Evolutionary conservation across 495 filamentous ascomycete genomes (phyloP), one percentile per base, ranked within the genome.

Genomic region (Penicillium coprophilum): DNA sequence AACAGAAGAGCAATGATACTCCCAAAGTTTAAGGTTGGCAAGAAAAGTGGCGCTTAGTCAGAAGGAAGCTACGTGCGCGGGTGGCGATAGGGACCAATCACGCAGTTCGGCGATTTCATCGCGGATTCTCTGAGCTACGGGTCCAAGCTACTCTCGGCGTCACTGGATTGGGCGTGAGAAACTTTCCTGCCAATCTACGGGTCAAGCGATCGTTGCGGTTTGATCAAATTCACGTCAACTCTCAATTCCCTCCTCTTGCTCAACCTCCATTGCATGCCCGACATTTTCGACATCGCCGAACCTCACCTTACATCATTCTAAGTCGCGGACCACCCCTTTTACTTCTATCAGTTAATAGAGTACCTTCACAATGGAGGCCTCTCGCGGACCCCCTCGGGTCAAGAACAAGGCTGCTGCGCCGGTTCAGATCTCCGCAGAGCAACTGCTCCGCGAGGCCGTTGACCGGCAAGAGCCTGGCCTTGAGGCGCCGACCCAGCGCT

Each of bases 331-430:
- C 23, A 28, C 13, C 19, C n/a, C n/a, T n/a, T n/a, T 27, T 27
- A 27, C 2, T 6, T 12, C 48, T 50, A 20, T 34, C 38, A 20
- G 24, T 34, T 31, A 20, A 52, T 23, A 30, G 13, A 24, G 32
- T 13, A 57, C 48, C 46, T 1, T 45, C 67, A 73, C 56, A 54
- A 98, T 98, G 94, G 94, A 97, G 82, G 81, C 86, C 31, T 89
- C 94, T 64, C 90, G 94, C 34, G 94, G 94, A 64, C 92, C 94
- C 51, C 93, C 95, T 5, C 80, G 92, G 80, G 95, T 98, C 77
- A 97, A 96, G 69, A 97, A 98, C 79, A 98, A 98, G 87, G 88
- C 88, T 58, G 78, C 94, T n/a, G 88, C 87, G 71, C 87, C 87
- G 20, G 77, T 88, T 52, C 92, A 97, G 78, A 96, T 97, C 65